Evolutionary conservation across 371 early-diverging fungal genomes (phyloP), one percentile per base, ranked within the genome.

Genomic region (Rhizopus sp.): DNA sequence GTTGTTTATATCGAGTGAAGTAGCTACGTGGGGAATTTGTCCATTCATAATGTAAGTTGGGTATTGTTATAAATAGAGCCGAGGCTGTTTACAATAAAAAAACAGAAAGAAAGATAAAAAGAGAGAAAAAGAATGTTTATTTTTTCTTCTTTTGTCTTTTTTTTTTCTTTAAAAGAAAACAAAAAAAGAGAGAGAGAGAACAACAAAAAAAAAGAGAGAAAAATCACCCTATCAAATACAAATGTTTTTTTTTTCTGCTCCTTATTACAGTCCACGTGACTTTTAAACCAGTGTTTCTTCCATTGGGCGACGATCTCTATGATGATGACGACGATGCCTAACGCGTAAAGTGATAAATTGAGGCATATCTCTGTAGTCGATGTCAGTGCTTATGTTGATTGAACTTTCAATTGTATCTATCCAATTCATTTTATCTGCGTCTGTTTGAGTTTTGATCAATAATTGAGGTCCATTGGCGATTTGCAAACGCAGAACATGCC

Each of bases 291-390:
- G 23, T 17, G 40, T 33, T 5, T 30, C 41, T 13, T 40, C 40
- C 17, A 52, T 17, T 42, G 55, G 40, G 9, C 46, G 53, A 38
- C 6, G 39, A 2, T 53, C 39, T 7, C 42, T 34, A 49, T 23
- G 54, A 42, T 64, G 60, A n/a, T 64, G 53, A 40, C 68, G 60
- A 45, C 68, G 50, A 13, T 64, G 60, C 29, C 46, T 46, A 46
- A 46, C 7, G 12, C 64, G 44, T 10, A 64, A 52, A 33, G 72
- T 72, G 17, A 72, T 50, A 55, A 75, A 75, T 15, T 68, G 61
- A 7, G 80, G 80, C 80, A 79, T 79, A 10, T 48, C 38, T 6
- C 80, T 60, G 5, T 50, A 48, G 54, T 79, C 80, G 4, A 79
- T 35, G 47, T 74, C 76, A 4, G 54, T 50, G 47, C 80, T 72